Evolutionary conservation across 495 filamentous ascomycete genomes (phyloP).

Genomic region (Neurospora cerealis): DNA sequence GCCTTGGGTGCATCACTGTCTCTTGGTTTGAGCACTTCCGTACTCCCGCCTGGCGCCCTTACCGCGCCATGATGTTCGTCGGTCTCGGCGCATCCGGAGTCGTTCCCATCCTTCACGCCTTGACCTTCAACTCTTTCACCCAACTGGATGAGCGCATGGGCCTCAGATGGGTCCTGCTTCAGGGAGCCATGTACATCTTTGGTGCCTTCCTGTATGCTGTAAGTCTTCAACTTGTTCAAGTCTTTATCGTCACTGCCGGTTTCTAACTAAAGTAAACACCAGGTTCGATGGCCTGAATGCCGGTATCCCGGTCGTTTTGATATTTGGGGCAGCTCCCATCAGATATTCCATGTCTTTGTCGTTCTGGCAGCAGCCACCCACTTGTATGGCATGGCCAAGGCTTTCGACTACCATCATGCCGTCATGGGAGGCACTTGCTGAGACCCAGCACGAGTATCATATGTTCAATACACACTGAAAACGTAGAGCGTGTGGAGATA

Average conservation of each 20-base stretch:
- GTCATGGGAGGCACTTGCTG: slow-evolving; percentile 25
- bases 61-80: slow-evolving; percentile 87
- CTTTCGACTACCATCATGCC: slow-evolving; percentile 39
- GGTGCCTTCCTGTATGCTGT: slow-evolving; percentile 77
- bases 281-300: slow-evolving; percentile 53
- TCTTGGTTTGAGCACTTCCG: slow-evolving; percentile 73
- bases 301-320: slow-evolving; percentile 56
- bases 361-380: slow-evolving; percentile 56
- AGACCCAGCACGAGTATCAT: neutral
- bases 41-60: slow-evolving; percentile 70
- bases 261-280: neutral
- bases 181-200: slow-evolving; percentile 76
- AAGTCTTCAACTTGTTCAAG: neutral
- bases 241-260: neutral
- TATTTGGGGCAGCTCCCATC: slow-evolving; percentile 69
- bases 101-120: slow-evolving; percentile 63
- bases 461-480: neutral
- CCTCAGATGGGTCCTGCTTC: slow-evolving; percentile 62
- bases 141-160: slow-evolving; percentile 58
- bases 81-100: slow-evolving; percentile 76
- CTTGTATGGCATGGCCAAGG: slow-evolving; percentile 48
- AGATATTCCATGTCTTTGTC: slow-evolving; percentile 70
- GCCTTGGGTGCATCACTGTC: slow-evolving; percentile 61
- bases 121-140: slow-evolving; percentile 43
- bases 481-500: neutral